A percentile compares a stretch with the other conserved stretches of the same genome.
These are phyloP conservation scores for Penicillium bialowiezense DNA, from an alignment of 495 filamentous ascomycete species.

Conservation along the genomic window DNA sequence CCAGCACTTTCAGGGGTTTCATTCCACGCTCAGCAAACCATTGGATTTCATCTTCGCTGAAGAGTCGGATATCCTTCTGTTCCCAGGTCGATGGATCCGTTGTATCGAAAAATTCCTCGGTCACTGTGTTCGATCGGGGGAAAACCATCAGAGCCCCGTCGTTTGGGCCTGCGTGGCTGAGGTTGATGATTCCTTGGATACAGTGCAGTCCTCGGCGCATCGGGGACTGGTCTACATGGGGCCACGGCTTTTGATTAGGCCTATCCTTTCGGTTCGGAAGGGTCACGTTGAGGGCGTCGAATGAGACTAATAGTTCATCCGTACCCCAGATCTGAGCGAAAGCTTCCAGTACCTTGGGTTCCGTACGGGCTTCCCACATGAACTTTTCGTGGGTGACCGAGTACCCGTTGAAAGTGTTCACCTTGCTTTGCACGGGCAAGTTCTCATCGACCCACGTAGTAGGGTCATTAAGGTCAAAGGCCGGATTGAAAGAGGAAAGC, in stretches of 20 bases:
- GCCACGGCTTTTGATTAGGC: conserved; percentile 16
- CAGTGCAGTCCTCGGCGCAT: conserved; percentile 32
- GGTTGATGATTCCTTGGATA: conserved; percentile 43
- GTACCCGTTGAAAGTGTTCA: conserved; percentile 30
- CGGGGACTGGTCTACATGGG: conserved; percentile 25
- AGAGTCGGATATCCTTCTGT: conserved; percentile 27
- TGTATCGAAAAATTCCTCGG: conserved; percentile 36
- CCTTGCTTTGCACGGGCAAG: conserved; percentile 28
- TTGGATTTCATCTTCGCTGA: conserved; percentile 29
- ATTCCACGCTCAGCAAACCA: conserved; percentile 33
- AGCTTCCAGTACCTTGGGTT: conserved; percentile 33
- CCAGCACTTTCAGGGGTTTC: conserved; percentile 33
- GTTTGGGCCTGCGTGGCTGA: conserved; percentile 28
- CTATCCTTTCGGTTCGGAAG: conserved; percentile 10
- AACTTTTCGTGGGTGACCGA: conserved; percentile 42
- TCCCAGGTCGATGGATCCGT: conserved; percentile 24
- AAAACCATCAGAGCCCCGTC: conserved; percentile 24
- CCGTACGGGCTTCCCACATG: conserved; percentile 44
- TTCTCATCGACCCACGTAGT: conserved; percentile 30
- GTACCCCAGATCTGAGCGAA: conserved; percentile 27
- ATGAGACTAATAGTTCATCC: conserved; percentile 17
- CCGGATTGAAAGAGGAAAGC: conserved; percentile 23
- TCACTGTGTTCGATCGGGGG: conserved; percentile 27
- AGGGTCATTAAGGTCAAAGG: conserved; percentile 25
- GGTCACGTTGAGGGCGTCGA: conserved; percentile 2